These are phyloP conservation scores for Aureobasidium sp. DNA, from an alignment of 2,329 filamentous ascomycete species.

Conservation along the genomic window DNA sequence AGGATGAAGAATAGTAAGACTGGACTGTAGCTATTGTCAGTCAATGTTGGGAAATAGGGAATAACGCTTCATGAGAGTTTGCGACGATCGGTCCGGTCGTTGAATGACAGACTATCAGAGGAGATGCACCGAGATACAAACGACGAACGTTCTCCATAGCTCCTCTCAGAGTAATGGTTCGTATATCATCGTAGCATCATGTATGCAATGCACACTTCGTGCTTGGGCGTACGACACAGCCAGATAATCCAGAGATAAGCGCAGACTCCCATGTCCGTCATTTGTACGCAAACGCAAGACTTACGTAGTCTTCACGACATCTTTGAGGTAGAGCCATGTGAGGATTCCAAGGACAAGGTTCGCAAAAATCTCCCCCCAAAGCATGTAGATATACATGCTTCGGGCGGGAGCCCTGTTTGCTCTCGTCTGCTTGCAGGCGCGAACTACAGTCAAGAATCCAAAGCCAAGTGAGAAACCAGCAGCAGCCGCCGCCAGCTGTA, in stretches of 20 bases:
- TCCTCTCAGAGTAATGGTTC: too few species aligned
- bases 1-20: constrained; percentile 11
- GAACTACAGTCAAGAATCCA: constrained; percentile 35
- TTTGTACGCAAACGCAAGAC: neutral
- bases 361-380: constrained; percentile 39
- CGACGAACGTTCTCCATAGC: neutral
- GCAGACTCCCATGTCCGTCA: neutral
- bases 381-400: constrained; percentile 34
- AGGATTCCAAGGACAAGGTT: constrained; percentile 39
- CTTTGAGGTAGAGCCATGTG: constrained; percentile 29
- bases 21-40: neutral
- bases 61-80: neutral
- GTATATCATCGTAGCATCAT: neutral
- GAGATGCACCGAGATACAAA: neutral
- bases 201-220: neutral
- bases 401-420: constrained; percentile 3
- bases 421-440: constrained; percentile 31
- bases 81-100: neutral
- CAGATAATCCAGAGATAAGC: neutral
- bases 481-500: constrained; percentile 16
- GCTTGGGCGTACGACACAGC: neutral
- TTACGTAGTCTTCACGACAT: constrained; percentile 11
- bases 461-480: constrained; percentile 38
- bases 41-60: neutral
- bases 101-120: neutral